Evolutionary conservation across 148 eudicot species (phyloP).

Genomic region (Persicaria maculosa): DNA sequence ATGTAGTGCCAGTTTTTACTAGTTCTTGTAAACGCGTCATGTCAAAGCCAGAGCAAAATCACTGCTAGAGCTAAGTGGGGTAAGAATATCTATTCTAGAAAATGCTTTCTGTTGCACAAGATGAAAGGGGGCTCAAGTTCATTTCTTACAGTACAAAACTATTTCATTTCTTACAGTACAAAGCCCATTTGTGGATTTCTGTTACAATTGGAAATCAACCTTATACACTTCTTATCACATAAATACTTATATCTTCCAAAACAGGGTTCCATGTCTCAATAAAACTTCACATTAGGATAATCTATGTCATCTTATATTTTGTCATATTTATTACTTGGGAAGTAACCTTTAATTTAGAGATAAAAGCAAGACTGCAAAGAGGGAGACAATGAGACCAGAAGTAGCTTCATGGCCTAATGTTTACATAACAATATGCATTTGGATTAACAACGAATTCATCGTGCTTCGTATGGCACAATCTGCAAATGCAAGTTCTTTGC

Average conservation of each 20-base stretch:
- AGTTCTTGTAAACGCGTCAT: not conserved
- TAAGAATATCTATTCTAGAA: not conserved
- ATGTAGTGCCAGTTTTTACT: too few species aligned
- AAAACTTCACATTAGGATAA: not conserved
- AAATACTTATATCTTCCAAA: not conserved
- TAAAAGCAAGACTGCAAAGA: not conserved
- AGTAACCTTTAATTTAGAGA: not conserved
- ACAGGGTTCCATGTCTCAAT: not conserved
- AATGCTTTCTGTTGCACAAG: not conserved
- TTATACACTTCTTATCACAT: not conserved
- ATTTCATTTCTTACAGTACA: not conserved
- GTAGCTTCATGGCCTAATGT: not conserved
- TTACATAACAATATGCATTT: not conserved
- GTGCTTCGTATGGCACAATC: not conserved
- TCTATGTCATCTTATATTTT: not conserved
- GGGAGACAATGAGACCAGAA: not conserved
- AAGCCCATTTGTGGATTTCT: not conserved
- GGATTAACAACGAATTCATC: not conserved
- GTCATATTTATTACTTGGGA: not conserved
- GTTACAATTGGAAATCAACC: not conserved
- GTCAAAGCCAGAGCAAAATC: not conserved
- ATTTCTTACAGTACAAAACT: not conserved
- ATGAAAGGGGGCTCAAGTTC: not conserved
- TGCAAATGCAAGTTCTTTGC: not conserved
- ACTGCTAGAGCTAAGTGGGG: not conserved